Conservation (phyloP, 148 eudicot genomes). For the Rhododendron ferrugineum region DNA sequence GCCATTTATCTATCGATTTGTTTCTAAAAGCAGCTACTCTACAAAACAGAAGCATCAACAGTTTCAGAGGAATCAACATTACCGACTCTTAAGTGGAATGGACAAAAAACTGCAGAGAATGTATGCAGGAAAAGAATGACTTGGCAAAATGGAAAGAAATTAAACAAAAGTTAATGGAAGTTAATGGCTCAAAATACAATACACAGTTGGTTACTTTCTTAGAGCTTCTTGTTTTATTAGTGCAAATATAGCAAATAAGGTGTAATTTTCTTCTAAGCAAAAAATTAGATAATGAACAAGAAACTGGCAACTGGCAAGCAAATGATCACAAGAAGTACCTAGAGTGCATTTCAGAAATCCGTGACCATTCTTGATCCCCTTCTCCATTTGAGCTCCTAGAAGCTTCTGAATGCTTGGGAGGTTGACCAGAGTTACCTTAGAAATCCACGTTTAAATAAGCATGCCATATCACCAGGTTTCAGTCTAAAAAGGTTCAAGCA, state of each 20-base stretch:
- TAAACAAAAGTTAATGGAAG: not conserved
- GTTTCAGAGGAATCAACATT: not conserved
- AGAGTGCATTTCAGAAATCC: slow-evolving; percentile 63
- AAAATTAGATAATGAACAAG: not conserved
- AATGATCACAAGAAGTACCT: slow-evolving; percentile 37
- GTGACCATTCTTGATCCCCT: slow-evolving; percentile 65
- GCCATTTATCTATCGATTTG: slow-evolving; percentile 89
- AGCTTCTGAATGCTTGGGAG: slow-evolving; percentile 28
- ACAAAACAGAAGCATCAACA: slow-evolving; percentile 15
- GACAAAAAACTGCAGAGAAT: not conserved
- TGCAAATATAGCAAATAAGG: not conserved
- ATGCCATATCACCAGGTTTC: slow-evolving; percentile 1
- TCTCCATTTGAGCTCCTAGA: slow-evolving; percentile 30
- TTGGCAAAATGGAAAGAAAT: not conserved
- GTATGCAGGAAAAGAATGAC: not conserved
- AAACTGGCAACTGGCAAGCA: not conserved
- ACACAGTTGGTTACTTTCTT: not conserved
- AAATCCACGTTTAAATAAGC: not conserved
- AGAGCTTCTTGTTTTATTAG: not conserved
- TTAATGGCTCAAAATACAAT: not conserved
- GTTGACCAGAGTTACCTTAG: slow-evolving; percentile 36
- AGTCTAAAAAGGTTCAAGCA: not conserved
- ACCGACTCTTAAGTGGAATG: not conserved
- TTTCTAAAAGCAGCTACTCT: slow-evolving; percentile 72
- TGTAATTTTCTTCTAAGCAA: not conserved